A percentile compares a stretch with the other conserved stretches of the same genome.
Evolutionary conservation across 2,329 filamentous ascomycete species (phyloP).

Genomic region (Neopestalotiopsis clavispora): DNA sequence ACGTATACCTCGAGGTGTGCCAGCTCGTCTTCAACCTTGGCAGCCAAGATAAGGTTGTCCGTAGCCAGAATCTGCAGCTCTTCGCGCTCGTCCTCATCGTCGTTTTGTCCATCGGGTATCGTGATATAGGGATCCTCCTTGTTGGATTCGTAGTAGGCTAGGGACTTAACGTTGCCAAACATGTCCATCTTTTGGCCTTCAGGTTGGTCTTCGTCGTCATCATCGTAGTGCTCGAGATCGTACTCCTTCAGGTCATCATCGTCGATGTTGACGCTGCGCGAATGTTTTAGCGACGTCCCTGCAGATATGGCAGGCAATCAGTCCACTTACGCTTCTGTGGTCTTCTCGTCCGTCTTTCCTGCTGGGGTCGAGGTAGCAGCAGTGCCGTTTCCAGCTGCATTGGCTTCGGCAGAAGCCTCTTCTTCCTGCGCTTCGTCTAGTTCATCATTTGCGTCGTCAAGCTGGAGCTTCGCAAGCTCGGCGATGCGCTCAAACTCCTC

Average conservation of each 20-base stretch:
- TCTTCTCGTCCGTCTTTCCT: constrained; percentile 28
- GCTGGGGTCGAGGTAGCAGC: constrained; percentile 27
- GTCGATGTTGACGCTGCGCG: constrained; percentile 54
- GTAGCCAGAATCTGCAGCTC: constrained; percentile 91
- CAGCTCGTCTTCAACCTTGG: constrained; percentile 95
- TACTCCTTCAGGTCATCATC: constrained; percentile 96
- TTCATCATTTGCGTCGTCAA: constrained; percentile 91
- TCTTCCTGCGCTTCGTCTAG: constrained; percentile 71
- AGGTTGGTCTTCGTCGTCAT: constrained; percentile 69
- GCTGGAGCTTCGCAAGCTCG: constrained; percentile 74
- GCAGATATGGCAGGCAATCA: no score
- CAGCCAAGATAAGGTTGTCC: constrained; percentile 90
- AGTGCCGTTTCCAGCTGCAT: constrained; percentile 26
- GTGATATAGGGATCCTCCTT: constrained; percentile 97
- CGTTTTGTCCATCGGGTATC: constrained; percentile 70
- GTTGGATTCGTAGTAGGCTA: constrained; percentile 93
- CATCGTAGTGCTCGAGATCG: constrained; percentile 94
- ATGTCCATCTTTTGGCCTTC: constrained; percentile 81
- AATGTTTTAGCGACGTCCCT: not conserved
- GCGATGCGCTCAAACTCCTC: constrained; percentile 78
- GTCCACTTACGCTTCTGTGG: constrained; percentile 32
- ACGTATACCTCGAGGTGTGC: constrained; percentile 97
- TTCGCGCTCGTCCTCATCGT: constrained; percentile 89
- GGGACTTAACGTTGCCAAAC: constrained; percentile 92
- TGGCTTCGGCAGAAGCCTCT: constrained; percentile 25